These are phyloP conservation scores for Leccinellum albellum DNA, from an alignment of 768 basidiomycete species.

Conservation along the genomic window DNA sequence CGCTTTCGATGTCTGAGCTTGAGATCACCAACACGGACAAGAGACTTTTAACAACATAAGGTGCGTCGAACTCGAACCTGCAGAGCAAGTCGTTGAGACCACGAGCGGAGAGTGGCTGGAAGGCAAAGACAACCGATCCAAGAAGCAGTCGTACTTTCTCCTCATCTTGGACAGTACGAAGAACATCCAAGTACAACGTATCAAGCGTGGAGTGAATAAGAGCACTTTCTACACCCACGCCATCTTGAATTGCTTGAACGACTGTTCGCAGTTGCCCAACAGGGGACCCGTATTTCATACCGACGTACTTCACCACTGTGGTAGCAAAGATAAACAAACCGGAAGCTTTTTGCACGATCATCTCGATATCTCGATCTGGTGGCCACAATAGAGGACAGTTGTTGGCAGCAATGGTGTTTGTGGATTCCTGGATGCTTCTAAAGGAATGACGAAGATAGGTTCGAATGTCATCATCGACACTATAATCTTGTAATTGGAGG, in stretches of 20 bases:
- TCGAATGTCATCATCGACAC: conserved; percentile 23
- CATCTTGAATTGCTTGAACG: conserved; percentile 4
- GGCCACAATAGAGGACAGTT: conserved; percentile 15
- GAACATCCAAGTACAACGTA: conserved; percentile 13
- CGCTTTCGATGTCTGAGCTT: not conserved
- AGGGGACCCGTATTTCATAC: conserved; percentile 9
- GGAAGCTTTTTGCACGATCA: conserved; percentile 15
- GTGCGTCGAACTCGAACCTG: conserved; percentile 3
- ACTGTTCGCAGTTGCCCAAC: conserved; percentile 8
- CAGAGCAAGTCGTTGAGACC: conserved; percentile 13
- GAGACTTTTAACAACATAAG: conserved; percentile 11
- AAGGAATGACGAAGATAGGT: conserved; percentile 23
- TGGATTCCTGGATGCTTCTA: conserved; percentile 4
- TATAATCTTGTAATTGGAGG: conserved; percentile 17
- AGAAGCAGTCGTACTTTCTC: conserved; percentile 10
- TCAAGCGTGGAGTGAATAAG: conserved; percentile 14
- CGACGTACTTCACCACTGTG: conserved; percentile 26
- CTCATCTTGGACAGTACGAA: conserved; percentile 6
- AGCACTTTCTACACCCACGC: not conserved
- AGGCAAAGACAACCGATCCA: conserved; percentile 13
- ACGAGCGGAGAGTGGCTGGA: conserved; percentile 10
- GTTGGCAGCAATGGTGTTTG: not conserved
- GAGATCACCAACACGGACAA: conserved; percentile 14
- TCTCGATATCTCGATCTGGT: conserved; percentile 18
- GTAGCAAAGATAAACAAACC: conserved; percentile 29